A percentile compares a stretch with the other conserved stretches of the same genome.
phyloP scores from a whole-genome alignment of 2,329 filamentous ascomycete genomes.

The Scedosporium apiospermum region DNA sequence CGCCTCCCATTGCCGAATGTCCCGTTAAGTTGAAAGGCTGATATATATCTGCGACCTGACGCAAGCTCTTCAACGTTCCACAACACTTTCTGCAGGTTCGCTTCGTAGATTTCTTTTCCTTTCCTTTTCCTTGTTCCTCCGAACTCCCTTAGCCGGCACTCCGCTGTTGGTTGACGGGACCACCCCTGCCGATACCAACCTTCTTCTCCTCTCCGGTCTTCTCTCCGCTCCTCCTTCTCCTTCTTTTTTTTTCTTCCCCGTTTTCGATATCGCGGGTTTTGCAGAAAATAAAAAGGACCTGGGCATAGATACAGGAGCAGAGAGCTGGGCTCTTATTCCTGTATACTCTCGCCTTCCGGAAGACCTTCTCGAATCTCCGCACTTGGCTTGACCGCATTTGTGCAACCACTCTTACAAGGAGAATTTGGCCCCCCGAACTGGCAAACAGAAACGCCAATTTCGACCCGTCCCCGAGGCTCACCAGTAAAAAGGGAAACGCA shows the following conservation, averaged over 20 bases:
- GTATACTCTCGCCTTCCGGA: not conserved
- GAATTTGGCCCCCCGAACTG: no score
- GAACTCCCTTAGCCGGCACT: not conserved
- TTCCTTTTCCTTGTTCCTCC: not conserved
- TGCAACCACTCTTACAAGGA: no score
- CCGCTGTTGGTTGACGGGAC: not conserved
- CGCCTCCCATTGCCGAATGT: not conserved
- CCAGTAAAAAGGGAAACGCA: no score
- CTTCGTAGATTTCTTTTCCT: not conserved
- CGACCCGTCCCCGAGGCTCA: no score
- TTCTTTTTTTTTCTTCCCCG: not conserved
- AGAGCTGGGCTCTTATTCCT: slow-evolving; percentile 1
- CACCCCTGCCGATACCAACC: not conserved
- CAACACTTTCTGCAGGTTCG: not conserved
- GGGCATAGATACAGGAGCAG: not conserved
- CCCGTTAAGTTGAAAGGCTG: not conserved
- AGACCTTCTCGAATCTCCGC: no score
- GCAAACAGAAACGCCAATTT: no score
- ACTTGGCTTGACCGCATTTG: no score
- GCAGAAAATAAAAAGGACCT: not conserved
- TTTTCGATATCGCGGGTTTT: not conserved
- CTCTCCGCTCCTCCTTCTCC: not conserved
- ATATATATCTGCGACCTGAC: slow-evolving; percentile 2
- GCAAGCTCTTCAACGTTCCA: not conserved
- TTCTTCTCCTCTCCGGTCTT: not conserved